phyloP scores from a whole-genome alignment of 495 filamentous ascomycete species.

The Penicillium bialowiezense region DNA sequence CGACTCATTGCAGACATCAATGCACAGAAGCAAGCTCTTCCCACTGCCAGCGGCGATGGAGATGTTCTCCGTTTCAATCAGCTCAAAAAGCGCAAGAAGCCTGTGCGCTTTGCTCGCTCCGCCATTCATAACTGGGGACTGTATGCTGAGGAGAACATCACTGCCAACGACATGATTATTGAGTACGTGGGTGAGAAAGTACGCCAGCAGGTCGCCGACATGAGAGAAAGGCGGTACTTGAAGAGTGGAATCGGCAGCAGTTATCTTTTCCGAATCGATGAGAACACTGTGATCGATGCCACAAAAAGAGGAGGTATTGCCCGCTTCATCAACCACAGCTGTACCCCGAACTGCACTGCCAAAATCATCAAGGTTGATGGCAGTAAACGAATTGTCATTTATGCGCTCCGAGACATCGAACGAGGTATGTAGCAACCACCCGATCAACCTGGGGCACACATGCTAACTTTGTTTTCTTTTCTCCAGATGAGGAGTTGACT shows the following conservation, averaged over 20 bases:
- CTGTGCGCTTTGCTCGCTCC: constrained; percentile 94
- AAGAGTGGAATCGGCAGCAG: constrained; percentile 96
- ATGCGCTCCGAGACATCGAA: constrained; percentile 89
- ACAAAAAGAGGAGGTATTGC: constrained; percentile 98
- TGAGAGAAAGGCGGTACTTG: constrained; percentile 86
- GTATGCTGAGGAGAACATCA: constrained; percentile 95
- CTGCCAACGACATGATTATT: constrained; percentile 99
- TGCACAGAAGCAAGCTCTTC: constrained; percentile 83
- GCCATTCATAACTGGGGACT: constrained; percentile 99
- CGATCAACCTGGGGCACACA: too few relatives aligned
- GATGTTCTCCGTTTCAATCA: constrained; percentile 97
- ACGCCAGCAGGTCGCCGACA: constrained; percentile 90
- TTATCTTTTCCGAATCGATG: constrained; percentile 97
- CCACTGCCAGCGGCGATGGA: constrained; percentile 64
- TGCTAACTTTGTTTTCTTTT: constrained; percentile 46
- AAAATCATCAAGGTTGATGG: constrained; percentile 99
- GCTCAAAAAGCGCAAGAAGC: constrained; percentile 98
- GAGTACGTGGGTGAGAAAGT: constrained; percentile 99
- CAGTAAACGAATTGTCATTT: constrained; percentile 99
- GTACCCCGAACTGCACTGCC: constrained; percentile 96
- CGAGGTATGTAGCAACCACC: constrained; percentile 66
- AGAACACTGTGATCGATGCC: constrained; percentile 95
- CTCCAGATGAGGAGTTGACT: constrained; percentile 90
- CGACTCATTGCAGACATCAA: constrained; percentile 91
- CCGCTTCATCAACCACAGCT: constrained; percentile 98